Percentiles rank a stretch among this genome's conserved stretches.
These are phyloP conservation scores for Apiosordaria backusii DNA, from an alignment of 495 filamentous ascomycete species.

Conservation along the genomic window DNA sequence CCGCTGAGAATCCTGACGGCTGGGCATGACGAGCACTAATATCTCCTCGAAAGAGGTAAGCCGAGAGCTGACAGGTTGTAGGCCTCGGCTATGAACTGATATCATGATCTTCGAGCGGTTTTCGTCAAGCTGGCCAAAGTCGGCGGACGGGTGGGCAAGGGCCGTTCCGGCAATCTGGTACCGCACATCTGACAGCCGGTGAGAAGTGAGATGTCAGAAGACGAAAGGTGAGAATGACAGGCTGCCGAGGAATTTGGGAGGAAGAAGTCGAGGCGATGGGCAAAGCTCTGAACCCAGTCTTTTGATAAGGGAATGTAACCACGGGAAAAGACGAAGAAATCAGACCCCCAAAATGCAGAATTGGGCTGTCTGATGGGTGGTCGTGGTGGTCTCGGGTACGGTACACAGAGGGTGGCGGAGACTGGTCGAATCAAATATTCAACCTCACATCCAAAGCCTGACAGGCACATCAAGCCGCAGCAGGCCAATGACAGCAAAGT, in stretches of 20 bases:
- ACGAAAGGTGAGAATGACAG: too few species aligned
- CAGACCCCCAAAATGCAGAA: not conserved
- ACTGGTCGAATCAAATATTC: not conserved
- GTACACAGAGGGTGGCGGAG: not conserved
- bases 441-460: not conserved
- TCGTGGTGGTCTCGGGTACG: not conserved
- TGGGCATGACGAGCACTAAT: not conserved
- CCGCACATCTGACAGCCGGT: not conserved
- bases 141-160: constrained; percentile 15
- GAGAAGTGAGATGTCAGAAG: constrained; percentile 14
- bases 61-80: not conserved
- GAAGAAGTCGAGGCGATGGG: not conserved
- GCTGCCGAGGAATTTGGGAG: not conserved
- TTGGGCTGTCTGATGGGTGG: not conserved
- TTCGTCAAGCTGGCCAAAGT: constrained; percentile 1
- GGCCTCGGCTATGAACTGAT: not conserved
- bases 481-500: not conserved
- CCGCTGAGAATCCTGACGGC: not conserved
- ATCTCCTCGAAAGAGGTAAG: constrained; percentile 1
- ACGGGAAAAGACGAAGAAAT: not conserved
- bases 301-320: not conserved
- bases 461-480: not conserved
- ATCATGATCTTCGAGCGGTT: not conserved
- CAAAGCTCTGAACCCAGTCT: not conserved
- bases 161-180: constrained; percentile 20